Percentiles rank a stretch among this genome's conserved stretches.
Evolutionary conservation across 2,329 filamentous ascomycete species (phyloP).

Genomic region (Ascochyta viciae-villosae): DNA sequence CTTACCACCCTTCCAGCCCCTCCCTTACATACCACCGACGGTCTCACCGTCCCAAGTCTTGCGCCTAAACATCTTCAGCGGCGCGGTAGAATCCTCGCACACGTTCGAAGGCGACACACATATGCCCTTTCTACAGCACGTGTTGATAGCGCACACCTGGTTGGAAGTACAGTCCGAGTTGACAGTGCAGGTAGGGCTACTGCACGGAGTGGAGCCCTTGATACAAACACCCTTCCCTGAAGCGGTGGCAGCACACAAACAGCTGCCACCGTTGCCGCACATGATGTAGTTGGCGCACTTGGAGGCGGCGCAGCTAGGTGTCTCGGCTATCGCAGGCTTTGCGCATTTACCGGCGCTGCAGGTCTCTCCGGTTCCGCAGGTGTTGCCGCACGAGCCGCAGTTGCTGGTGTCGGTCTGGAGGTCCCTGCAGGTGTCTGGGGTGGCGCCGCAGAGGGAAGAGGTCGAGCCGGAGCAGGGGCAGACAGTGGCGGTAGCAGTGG

Average conservation of each 20-base stretch:
- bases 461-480: constrained; percentile 14
- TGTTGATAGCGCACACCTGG: constrained; percentile 7
- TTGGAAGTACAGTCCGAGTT: constrained; percentile 1
- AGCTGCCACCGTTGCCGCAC: not conserved
- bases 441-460: constrained; percentile 8
- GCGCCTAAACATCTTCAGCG: constrained; percentile 5
- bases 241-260: constrained; percentile 1
- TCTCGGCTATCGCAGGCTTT: not conserved
- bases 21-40: not conserved
- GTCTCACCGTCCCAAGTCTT: not conserved
- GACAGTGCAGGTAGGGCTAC: not conserved
- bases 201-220: not conserved
- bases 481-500: constrained; percentile 12
- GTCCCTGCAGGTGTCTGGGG: constrained; percentile 14
- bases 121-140: constrained; percentile 11
- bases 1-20: not conserved
- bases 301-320: not conserved
- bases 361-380: constrained; percentile 1
- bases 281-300: not conserved
- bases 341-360: constrained; percentile 9
- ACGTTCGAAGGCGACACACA: constrained; percentile 6
- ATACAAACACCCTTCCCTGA: not conserved
- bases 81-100: not conserved
- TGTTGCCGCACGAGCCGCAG: constrained; percentile 19
- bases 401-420: constrained; percentile 15